phyloP scores from a whole-genome alignment of 345 rosid genomes.

The Pistacia atlantica region DNA sequence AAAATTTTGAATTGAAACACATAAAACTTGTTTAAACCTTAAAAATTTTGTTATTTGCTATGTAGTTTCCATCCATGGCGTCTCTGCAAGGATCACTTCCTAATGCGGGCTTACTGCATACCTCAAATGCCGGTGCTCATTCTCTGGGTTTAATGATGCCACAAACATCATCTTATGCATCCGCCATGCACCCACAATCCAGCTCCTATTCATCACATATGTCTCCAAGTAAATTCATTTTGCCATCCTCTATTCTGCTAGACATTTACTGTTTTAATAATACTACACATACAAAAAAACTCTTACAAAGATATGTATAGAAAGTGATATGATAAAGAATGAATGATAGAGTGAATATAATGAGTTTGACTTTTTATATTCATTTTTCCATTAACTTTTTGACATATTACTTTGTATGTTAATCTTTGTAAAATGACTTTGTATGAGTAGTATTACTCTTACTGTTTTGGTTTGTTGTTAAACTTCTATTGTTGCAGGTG shows the following conservation, averaged over 20 bases:
- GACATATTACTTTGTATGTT: no score
- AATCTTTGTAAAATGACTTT: no score
- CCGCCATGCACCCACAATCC: constrained; percentile 31
- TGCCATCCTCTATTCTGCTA: constrained; percentile 5
- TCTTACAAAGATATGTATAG: no score
- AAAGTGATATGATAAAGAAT: no score
- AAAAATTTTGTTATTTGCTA: background rate
- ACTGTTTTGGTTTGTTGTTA: background rate
- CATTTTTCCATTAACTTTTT: no score
- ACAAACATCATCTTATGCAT: constrained; percentile 38
- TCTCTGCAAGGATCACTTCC: constrained; percentile 41
- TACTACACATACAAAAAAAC: no score
- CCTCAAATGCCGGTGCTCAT: constrained; percentile 29
- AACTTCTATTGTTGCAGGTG: constrained; percentile 35
- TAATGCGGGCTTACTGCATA: constrained; percentile 23
- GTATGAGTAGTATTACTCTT: background rate
- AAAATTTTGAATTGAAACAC: background rate
- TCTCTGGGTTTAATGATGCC: constrained; percentile 42
- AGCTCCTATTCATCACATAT: constrained; percentile 32
- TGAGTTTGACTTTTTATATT: no score
- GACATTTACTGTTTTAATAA: background rate
- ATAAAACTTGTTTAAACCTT: constrained; percentile 11
- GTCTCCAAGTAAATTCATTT: constrained; percentile 40
- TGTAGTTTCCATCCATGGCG: constrained; percentile 53
- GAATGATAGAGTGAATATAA: no score